These are phyloP conservation scores for Talaromyces atroroseus DNA, from an alignment of 2,329 filamentous ascomycete species.

Conservation along the genomic window DNA sequence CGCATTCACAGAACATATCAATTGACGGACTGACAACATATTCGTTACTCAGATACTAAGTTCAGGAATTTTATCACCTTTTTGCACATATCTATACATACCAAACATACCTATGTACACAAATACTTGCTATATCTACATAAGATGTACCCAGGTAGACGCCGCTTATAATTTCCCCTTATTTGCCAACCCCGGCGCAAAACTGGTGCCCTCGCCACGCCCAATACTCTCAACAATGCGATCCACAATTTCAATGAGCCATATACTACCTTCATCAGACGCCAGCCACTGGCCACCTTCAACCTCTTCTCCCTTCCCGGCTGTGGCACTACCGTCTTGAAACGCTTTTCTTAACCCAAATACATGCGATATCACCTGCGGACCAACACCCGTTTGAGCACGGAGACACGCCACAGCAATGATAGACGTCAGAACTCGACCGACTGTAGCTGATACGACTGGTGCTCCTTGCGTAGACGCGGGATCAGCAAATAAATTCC, in stretches of 20 bases:
- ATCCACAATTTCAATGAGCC: constrained; percentile 60
- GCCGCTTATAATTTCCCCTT: constrained; percentile 23
- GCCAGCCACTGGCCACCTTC: constrained; percentile 13
- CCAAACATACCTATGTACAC: background rate
- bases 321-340: constrained; percentile 57
- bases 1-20: background rate
- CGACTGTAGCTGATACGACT: constrained; percentile 46
- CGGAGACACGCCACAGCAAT: constrained; percentile 69
- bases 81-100: background rate
- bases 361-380: constrained; percentile 74
- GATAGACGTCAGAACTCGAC: constrained; percentile 65
- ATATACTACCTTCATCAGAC: constrained; percentile 57
- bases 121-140: background rate
- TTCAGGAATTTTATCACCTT: background rate
- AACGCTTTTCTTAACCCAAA: constrained; percentile 74
- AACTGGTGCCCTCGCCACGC: constrained; percentile 47
- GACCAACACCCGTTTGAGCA: constrained; percentile 74
- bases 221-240: constrained; percentile 50
- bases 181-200: constrained; percentile 45
- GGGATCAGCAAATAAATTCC: constrained; percentile 66
- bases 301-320: constrained; percentile 46
- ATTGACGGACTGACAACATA: background rate
- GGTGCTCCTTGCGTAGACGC: constrained; percentile 24
- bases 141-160: background rate
- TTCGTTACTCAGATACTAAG: background rate